Evolutionary conservation across 2,329 filamentous ascomycete genomes (phyloP), one percentile per base, ranked within the genome.

Genomic region (Colletotrichum sp.): DNA sequence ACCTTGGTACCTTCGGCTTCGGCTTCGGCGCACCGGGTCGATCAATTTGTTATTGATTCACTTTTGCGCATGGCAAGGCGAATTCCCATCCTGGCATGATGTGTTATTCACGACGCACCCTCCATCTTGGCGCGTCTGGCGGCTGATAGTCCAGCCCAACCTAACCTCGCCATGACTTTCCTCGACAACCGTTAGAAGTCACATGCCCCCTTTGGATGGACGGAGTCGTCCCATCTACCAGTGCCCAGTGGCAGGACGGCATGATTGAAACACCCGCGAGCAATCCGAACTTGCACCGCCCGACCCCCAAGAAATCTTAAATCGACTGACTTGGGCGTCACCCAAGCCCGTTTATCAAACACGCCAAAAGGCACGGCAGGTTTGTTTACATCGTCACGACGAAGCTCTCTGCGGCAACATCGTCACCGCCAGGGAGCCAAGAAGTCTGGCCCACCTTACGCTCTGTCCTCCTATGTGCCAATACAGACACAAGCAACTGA

Each of bases 271-370:
- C 72, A 21, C 16, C 68, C 26, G 52, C 68, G 52, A 39, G 24
- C 68, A 34, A 64, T 72, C 68, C 63, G 72, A 72, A 64, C 55
- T 67, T 62, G n/a, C n/a, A n/a, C 18, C 28, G 59, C 26, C n/a
- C 59, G 18, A 36, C 32, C 24, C 24, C n/a, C 30, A 57, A 30
- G 30, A 75, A 75, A 72, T 63, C 68, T 66, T 63, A 67, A 67
- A 72, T 67, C 34, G 30, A 55, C 72, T 63, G 72, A 75, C 62
- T 68, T 67, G 60, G 24, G 9, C 72, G 24, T 55, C 62, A 32
- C 62, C 72, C 68, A 63, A 62, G 68, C 24, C 60, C 60, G 49
- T 9, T 65, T 9, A 49, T 76, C 64, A 68, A 64, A 68, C 72
- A 62, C 28, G 60, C 68, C 72, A 65, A 70, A 24, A 34, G 59